phyloP scores from a whole-genome alignment of 805 yeast genomes.

The Suhomyces emberorum region DNA sequence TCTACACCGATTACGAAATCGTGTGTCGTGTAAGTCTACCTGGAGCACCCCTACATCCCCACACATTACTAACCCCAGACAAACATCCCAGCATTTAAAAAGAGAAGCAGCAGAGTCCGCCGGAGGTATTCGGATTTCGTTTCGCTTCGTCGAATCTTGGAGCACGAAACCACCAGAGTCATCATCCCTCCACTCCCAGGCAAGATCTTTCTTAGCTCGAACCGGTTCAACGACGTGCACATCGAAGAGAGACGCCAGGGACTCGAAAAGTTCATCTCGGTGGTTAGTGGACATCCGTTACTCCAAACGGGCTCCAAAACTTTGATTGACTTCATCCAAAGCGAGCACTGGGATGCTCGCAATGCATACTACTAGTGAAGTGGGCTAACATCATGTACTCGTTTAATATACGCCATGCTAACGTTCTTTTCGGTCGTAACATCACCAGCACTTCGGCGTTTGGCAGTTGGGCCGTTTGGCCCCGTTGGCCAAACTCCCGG shows the following conservation, averaged over 20 bases:
- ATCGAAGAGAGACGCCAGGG: conserved; percentile 84
- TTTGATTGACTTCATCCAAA: conserved; percentile 81
- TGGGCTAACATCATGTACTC: no score
- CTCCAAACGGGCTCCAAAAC: conserved; percentile 82
- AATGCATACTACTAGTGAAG: conserved; percentile 14
- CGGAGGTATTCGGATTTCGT: conserved; percentile 91
- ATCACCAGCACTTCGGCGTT: no score
- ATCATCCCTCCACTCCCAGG: conserved; percentile 88
- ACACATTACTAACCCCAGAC: conserved; percentile 42
- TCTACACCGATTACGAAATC: conserved; percentile 91
- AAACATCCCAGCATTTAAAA: conserved; percentile 82
- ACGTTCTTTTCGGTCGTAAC: no score
- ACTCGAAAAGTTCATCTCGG: conserved; percentile 68
- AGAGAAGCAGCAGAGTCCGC: conserved; percentile 63
- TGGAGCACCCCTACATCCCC: background rate
- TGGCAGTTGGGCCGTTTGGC: no score
- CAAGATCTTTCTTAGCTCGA: conserved; percentile 63
- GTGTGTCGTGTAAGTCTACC: conserved; percentile 57
- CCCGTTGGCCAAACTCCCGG: no score
- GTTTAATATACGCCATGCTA: no score
- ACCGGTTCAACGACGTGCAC: conserved; percentile 75
- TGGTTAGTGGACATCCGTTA: conserved; percentile 90
- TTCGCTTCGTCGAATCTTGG: conserved; percentile 66
- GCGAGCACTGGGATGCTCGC: conserved; percentile 65
- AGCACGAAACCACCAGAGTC: conserved; percentile 74